Conservation (phyloP, 768 basidiomycete species). For the Russula foetens region DNA sequence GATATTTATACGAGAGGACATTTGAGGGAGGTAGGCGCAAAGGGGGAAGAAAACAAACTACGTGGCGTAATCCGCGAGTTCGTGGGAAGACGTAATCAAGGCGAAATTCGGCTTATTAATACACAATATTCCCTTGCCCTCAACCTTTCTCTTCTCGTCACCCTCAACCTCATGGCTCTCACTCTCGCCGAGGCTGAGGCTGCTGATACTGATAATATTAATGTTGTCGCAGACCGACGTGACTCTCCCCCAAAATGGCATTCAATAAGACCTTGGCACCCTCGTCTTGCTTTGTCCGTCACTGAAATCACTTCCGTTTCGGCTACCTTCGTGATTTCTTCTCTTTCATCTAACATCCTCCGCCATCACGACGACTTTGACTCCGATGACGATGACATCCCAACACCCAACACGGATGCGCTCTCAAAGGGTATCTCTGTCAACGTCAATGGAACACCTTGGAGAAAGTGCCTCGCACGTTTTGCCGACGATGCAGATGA, state of each 20-base stretch:
- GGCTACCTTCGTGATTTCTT: conserved; percentile 66
- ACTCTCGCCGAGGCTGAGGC: too few relatives aligned
- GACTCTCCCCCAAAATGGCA: conserved; percentile 40
- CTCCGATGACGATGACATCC: conserved; percentile 28
- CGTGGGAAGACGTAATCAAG: background rate
- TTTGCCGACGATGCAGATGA: conserved; percentile 78
- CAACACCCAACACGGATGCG: conserved; percentile 41
- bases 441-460: conserved; percentile 69
- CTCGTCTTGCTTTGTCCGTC: conserved; percentile 60
- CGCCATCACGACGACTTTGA: conserved; percentile 17
- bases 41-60: background rate
- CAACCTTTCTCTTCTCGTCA: too few relatives aligned
- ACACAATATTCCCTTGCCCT: background rate
- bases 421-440: conserved; percentile 70
- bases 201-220: too few relatives aligned
- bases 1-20: conserved; percentile 83
- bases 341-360: conserved; percentile 29
- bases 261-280: conserved; percentile 68
- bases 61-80: background rate
- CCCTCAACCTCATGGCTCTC: too few relatives aligned
- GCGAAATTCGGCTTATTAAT: background rate
- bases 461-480: conserved; percentile 73
- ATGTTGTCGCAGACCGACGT: background rate
- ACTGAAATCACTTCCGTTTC: conserved; percentile 83
- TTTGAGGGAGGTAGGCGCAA: conserved; percentile 25